phyloP scores from a whole-genome alignment of 1,284 basidiomycete species.

The Austropuccinia psidii region DNA sequence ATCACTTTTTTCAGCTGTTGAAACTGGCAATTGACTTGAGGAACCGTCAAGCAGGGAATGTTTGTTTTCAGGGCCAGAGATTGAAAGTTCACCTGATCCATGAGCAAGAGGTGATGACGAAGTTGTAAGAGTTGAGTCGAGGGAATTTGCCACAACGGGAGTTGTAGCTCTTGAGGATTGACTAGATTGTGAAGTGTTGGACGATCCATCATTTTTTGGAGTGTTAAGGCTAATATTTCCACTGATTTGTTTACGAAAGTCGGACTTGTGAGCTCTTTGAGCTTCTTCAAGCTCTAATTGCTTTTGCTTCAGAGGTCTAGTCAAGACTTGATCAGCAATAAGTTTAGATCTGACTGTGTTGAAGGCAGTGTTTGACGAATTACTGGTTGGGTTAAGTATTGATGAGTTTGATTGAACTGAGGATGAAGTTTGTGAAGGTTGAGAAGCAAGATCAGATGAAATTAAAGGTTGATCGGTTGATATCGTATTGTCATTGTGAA shows the following conservation, averaged over 20 bases:
- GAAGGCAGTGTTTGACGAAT: neutral
- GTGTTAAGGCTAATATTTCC: neutral
- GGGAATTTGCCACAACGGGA: neutral
- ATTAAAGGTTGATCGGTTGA: neutral
- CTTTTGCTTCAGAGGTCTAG: constrained; percentile 26
- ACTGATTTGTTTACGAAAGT: neutral
- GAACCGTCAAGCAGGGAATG: too few species aligned
- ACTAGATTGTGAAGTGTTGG: neutral
- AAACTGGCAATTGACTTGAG: too few species aligned
- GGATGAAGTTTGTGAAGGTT: neutral
- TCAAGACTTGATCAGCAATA: constrained; percentile 29
- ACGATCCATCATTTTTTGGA: neutral
- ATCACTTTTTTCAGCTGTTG: too few species aligned
- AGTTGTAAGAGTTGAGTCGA: neutral
- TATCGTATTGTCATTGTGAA: neutral
- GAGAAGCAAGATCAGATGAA: neutral
- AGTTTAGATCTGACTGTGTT: constrained; percentile 15
- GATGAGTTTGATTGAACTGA: neutral
- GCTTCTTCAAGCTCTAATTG: constrained; percentile 21
- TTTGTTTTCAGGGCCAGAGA: too few species aligned
- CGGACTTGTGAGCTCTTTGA: neutral
- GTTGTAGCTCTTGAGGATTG: constrained; percentile 5
- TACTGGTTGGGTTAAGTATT: neutral
- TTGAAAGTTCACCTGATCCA: too few species aligned
- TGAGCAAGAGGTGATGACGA: too few species aligned